phyloP scores from a whole-genome alignment of 2,329 filamentous ascomycete genomes.

The Trichoderma sp. region DNA sequence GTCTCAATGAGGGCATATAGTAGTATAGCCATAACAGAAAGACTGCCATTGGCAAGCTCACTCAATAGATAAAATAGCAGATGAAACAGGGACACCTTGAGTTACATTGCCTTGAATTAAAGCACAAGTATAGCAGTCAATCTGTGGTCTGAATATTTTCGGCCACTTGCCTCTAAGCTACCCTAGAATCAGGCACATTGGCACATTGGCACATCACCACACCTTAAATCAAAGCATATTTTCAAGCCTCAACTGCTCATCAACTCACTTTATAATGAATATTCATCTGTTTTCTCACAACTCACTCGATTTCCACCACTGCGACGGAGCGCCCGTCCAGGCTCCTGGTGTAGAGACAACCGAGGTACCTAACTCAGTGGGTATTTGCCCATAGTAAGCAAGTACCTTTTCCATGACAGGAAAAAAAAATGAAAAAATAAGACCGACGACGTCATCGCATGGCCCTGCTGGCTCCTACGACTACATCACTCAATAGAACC shows the following conservation, averaged over 20 bases:
- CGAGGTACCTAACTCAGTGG: background rate
- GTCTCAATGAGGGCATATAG: background rate
- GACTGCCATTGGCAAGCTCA: background rate
- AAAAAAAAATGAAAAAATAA: background rate
- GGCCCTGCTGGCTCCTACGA: background rate
- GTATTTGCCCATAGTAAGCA: background rate
- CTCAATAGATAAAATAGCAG: background rate
- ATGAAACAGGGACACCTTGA: background rate
- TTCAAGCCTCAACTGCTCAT: background rate
- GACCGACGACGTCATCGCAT: slow-evolving; percentile 5
- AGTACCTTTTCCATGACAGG: background rate
- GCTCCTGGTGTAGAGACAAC: background rate
- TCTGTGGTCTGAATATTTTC: background rate
- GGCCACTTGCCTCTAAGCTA: background rate
- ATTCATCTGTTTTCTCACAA: background rate
- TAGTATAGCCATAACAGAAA: background rate
- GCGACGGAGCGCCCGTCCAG: background rate
- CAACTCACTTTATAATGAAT: background rate
- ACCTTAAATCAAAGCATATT: background rate
- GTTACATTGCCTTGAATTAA: background rate
- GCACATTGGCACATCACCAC: background rate
- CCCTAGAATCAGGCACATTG: background rate
- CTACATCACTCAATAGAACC: background rate
- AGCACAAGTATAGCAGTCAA: background rate
- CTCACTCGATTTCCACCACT: background rate